Evolutionary conservation across 345 rosid genomes (phyloP), one percentile per base, ranked within the genome.

Genomic region (Citrus mangshanensis): DNA sequence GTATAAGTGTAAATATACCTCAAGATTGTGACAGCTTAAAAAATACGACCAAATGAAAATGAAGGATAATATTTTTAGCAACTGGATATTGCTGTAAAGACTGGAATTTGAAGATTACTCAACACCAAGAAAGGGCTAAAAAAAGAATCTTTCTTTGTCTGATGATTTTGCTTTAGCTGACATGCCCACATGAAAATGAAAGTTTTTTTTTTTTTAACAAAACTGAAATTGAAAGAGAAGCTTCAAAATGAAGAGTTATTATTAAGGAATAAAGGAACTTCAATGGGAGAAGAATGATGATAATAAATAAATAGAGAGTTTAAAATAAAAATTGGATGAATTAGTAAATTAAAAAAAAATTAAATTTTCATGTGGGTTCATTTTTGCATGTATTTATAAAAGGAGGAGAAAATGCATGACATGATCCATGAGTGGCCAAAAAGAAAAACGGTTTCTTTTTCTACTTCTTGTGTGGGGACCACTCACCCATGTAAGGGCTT

Each of bases 41-140:
- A 74, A 61, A 25, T 28, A 69, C n/a, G 46, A 35, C 49, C 58
- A 61, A 78, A 24, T 49, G 6, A 25, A 71, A 56, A 22, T 51
- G 68, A 75, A 56, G 61, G 32, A 27, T 32, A 30, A 82, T 58
- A 78, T 28, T 46, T 46, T 46, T 62, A 27, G 87, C 81, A 84
- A 86, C 86, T 72, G 84, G 74, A 76, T 73, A 75, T 72, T 82
- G 86, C 87, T 79, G 89, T 79, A 83, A 82, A 88, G 83, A 79
- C 80, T 70, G 83, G 83, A 24, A 59, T 83, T 75, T 81, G 86
- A 85, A 69, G 78, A 78, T 80, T 82, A 77, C 74, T 51, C 80
- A 19, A 75, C 86, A 70, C 71, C 73, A 54, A 72, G 77, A 75
- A 81, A 38, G 38, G 76, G 71, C 68, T 65, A 65, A 40, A 27